Conservation (phyloP, 176 grass and related monocot species). For the Thalia dealbata region DNA sequence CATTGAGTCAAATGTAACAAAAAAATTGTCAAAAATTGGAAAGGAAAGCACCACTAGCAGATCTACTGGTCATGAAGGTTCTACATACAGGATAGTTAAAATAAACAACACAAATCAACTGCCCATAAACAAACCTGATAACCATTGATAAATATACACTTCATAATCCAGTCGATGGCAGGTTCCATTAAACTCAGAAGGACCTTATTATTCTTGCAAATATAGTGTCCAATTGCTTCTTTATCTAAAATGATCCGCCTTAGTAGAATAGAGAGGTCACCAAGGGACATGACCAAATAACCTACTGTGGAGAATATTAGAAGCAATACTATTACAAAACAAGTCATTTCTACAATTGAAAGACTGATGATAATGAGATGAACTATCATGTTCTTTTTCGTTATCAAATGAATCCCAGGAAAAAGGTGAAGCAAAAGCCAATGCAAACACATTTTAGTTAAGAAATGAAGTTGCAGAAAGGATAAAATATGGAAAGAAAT, state of each 20-base stretch:
- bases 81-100: not conserved
- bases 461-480: too few relatives aligned
- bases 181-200: constrained; percentile 18
- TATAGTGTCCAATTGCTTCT: constrained; percentile 6
- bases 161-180: constrained; percentile 18
- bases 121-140: constrained; percentile 9
- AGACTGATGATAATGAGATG: not conserved
- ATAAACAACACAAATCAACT: not conserved
- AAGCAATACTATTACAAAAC: not conserved
- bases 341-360: not conserved
- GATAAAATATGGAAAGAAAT: not conserved
- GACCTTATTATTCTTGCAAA: constrained; percentile 14
- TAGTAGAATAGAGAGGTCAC: constrained; percentile 6
- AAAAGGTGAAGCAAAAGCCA: not conserved
- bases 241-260: constrained; percentile 3
- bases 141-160: constrained; percentile 8
- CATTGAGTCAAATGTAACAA: not conserved
- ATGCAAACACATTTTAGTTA: not conserved
- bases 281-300: constrained; percentile 15
- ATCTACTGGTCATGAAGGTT: not conserved
- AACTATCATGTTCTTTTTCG: not conserved
- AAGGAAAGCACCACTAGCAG: not conserved
- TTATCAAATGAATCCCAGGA: not conserved
- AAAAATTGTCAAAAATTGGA: not conserved
- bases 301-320: not conserved